Conservation (phyloP, 139 green algal genomes). For the Medakamo hakoo region DNA sequence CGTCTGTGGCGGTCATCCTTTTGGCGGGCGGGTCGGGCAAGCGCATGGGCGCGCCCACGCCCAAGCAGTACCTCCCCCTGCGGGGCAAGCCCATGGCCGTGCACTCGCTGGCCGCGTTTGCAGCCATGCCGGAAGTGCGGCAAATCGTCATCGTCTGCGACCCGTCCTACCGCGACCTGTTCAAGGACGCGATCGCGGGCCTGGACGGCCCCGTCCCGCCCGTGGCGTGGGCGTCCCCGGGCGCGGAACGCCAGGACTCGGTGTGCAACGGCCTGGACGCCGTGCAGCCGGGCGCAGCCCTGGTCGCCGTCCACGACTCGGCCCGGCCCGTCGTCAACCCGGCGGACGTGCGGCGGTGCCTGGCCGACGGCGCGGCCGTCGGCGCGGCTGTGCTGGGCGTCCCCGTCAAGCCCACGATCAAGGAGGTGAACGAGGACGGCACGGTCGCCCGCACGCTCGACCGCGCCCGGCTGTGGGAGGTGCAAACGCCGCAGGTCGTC, state of each 20-base stretch:
- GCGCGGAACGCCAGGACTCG: constrained; percentile 86
- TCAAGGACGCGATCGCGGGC: constrained; percentile 17
- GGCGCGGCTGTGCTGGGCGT: constrained; percentile 93
- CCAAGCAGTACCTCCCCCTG: constrained; percentile 94
- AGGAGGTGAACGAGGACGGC: constrained; percentile 55
- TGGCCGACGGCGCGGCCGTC: constrained; percentile 25
- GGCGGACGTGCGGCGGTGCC: constrained; percentile 35
- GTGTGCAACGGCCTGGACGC: constrained; percentile 71
- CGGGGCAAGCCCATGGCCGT: constrained; percentile 64
- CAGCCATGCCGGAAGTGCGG: constrained; percentile 60
- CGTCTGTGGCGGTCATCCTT: constrained; percentile 64
- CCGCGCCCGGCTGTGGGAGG: constrained; percentile 81
- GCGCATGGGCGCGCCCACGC: constrained; percentile 85
- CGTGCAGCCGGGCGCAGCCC: constrained; percentile 13
- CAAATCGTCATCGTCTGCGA: constrained; percentile 93
- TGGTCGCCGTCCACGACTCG: constrained; percentile 92
- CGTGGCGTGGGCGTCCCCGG: constrained; percentile 74
- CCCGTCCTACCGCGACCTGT: constrained; percentile 45
- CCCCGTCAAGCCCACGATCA: constrained; percentile 91
- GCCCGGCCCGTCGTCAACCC: constrained; percentile 67
- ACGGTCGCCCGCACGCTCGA: constrained; percentile 78
- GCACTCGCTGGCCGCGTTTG: constrained; percentile 71
- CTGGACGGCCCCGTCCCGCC: constrained; percentile 11
- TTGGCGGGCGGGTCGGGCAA: constrained; percentile 87
- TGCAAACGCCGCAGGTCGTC: constrained; percentile 94